Conservation (phyloP, 1,139 yeast species). For the Saccharomyces hybrid region DNA sequence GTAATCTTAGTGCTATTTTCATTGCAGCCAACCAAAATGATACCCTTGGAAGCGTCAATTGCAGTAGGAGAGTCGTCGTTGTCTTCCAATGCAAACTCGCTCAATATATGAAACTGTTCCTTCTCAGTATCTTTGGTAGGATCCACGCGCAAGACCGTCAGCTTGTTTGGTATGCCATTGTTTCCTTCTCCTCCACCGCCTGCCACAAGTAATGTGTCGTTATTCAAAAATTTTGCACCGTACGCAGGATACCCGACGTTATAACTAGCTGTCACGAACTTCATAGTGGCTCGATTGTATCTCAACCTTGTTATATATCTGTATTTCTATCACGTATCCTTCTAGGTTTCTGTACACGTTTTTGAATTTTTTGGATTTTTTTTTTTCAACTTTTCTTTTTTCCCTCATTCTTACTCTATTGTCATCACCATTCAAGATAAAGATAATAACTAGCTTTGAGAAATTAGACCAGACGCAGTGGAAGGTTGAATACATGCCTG, state of each 20-base stretch:
- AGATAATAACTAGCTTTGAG: background rate
- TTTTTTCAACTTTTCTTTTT: background rate
- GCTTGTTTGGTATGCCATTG: slow-evolving; percentile 80
- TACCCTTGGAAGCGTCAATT: slow-evolving; percentile 45
- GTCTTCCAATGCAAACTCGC: slow-evolving; percentile 54
- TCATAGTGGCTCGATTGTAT: slow-evolving; percentile 18
- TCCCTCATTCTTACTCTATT: background rate
- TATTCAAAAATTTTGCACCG: slow-evolving; percentile 62
- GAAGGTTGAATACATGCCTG: background rate
- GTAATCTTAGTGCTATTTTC: slow-evolving; percentile 52
- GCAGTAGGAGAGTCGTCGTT: slow-evolving; percentile 74
- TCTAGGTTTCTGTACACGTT: background rate
- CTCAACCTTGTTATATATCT: background rate
- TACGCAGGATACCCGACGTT: slow-evolving; percentile 77
- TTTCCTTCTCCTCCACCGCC: slow-evolving; percentile 98
- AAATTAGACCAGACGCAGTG: background rate
- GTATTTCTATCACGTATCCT: background rate
- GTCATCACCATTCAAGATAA: background rate
- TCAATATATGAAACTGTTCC: slow-evolving; percentile 46
- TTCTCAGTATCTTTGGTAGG: slow-evolving; percentile 23
- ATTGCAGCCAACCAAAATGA: slow-evolving; percentile 65
- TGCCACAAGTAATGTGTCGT: slow-evolving; percentile 56
- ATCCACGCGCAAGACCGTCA: slow-evolving; percentile 40
- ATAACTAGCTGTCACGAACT: slow-evolving; percentile 26
- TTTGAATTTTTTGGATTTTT: background rate